Evolutionary conservation across 1,139 yeast species (phyloP).

Genomic region (Saccharomyces hybrid): DNA sequence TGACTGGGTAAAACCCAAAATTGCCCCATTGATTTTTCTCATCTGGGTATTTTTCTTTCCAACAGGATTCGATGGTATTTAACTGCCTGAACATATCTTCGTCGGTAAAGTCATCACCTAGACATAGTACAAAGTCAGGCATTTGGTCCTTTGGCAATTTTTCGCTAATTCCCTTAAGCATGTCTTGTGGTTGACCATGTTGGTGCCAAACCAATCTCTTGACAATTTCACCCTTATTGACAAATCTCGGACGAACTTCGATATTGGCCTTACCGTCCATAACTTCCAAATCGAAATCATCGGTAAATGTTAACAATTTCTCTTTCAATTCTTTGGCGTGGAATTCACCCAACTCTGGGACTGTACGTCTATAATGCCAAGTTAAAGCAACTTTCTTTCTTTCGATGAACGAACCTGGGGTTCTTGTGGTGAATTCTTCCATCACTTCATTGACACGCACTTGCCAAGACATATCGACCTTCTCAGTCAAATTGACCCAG

Average conservation of each 20-base stretch:
- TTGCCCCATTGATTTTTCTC: slow-evolving; percentile 42
- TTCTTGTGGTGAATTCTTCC: slow-evolving; percentile 67
- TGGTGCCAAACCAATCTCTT: slow-evolving; percentile 61
- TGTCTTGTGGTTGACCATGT: slow-evolving; percentile 40
- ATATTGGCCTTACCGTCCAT: slow-evolving; percentile 96
- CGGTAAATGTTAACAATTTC: slow-evolving; percentile 56
- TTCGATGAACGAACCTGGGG: slow-evolving; percentile 87
- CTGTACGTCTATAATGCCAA: slow-evolving; percentile 95
- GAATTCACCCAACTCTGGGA: slow-evolving; percentile 82
- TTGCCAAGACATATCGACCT: slow-evolving; percentile 94
- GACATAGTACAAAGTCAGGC: slow-evolving; percentile 80
- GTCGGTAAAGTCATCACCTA: slow-evolving; percentile 95
- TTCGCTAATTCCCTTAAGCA: slow-evolving; percentile 32
- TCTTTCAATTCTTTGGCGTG: slow-evolving; percentile 72
- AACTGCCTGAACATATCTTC: slow-evolving; percentile 92
- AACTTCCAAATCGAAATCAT: slow-evolving; percentile 80
- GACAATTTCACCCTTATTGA: slow-evolving; percentile 95
- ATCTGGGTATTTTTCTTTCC: slow-evolving; percentile 29
- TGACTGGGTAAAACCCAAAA: slow-evolving; percentile 75
- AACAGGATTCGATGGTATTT: slow-evolving; percentile 48
- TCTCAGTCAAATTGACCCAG: slow-evolving; percentile 82
- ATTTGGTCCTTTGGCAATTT: slow-evolving; percentile 41
- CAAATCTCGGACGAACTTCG: slow-evolving; percentile 89
- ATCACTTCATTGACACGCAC: slow-evolving; percentile 65
- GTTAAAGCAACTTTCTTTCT: slow-evolving; percentile 88